phyloP scores from a whole-genome alignment of 2,329 filamentous ascomycete species.

The Penicillium fuscoglaucum region DNA sequence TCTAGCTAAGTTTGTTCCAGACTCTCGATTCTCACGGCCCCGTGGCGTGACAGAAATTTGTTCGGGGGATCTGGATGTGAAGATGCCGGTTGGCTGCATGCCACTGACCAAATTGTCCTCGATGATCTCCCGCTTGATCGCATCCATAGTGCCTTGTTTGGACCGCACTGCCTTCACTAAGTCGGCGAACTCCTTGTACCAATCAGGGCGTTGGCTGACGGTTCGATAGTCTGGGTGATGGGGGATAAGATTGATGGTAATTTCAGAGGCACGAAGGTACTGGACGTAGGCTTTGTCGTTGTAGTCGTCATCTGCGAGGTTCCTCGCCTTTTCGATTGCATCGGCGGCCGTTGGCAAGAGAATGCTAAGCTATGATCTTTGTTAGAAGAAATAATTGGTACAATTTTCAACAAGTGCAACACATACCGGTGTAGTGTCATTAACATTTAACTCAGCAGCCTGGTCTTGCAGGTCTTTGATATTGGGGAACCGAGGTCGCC shows the following conservation, averaged over 20 bases:
- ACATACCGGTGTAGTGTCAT: constrained; percentile 35
- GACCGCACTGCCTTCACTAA: constrained; percentile 50
- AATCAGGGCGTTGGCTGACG: constrained; percentile 54
- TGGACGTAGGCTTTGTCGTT: constrained; percentile 78
- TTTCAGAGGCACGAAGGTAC: constrained; percentile 78
- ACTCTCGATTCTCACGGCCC: constrained; percentile 26
- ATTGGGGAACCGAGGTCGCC: constrained; percentile 37
- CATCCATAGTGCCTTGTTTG: constrained; percentile 46
- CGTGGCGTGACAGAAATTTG: constrained; percentile 18
- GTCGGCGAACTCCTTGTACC: constrained; percentile 52
- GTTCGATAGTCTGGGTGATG: constrained; percentile 71
- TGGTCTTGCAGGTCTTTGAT: constrained; percentile 45
- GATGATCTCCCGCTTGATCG: constrained; percentile 43
- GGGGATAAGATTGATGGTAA: constrained; percentile 74
- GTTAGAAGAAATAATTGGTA: constrained; percentile 22
- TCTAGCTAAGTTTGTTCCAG: constrained; percentile 25
- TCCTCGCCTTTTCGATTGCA: constrained; percentile 37
- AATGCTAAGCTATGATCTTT: constrained; percentile 32
- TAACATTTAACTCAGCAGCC: constrained; percentile 36
- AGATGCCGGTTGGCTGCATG: constrained; percentile 27
- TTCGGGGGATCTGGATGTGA: constrained; percentile 11
- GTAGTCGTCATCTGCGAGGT: constrained; percentile 34
- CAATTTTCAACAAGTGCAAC: not conserved
- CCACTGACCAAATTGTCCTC: constrained; percentile 38
- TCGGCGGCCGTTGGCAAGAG: constrained; percentile 39